These are phyloP conservation scores for Planoprotostelium fungivorum DNA, from an alignment of 78 protist species.

Conservation along the genomic window DNA sequence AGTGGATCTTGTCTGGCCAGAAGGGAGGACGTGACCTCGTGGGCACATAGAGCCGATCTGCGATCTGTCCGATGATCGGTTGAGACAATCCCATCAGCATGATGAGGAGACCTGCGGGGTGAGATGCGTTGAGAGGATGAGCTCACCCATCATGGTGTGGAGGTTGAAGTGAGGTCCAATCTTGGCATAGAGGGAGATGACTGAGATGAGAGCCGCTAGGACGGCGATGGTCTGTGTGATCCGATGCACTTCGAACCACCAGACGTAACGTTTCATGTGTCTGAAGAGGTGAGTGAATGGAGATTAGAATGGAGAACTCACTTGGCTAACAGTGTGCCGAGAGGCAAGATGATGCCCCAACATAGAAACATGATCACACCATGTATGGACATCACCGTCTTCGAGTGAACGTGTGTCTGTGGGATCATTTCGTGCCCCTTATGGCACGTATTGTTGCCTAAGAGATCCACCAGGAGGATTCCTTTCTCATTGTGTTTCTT, in stretches of 20 bases:
- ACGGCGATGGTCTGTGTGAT: no score
- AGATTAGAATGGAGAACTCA: neutral
- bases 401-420: neutral
- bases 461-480: neutral
- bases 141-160: neutral
- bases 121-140: neutral
- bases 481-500: neutral
- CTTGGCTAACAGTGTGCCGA: neutral
- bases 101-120: neutral
- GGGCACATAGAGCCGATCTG: neutral
- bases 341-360: neutral
- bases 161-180: neutral
- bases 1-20: neutral
- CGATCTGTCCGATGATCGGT: neutral
- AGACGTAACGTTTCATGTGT: neutral
- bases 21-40: neutral
- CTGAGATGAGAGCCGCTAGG: slow-evolving; percentile 1
- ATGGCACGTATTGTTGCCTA: neutral
- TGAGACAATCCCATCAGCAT: neutral
- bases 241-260: neutral
- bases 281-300: neutral
- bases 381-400: neutral
- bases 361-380: neutral
- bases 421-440: neutral
- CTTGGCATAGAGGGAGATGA: neutral